Base-by-base conservation (phyloP, 805 yeast species). In the Wickerhamomyces bovis region DNA sequence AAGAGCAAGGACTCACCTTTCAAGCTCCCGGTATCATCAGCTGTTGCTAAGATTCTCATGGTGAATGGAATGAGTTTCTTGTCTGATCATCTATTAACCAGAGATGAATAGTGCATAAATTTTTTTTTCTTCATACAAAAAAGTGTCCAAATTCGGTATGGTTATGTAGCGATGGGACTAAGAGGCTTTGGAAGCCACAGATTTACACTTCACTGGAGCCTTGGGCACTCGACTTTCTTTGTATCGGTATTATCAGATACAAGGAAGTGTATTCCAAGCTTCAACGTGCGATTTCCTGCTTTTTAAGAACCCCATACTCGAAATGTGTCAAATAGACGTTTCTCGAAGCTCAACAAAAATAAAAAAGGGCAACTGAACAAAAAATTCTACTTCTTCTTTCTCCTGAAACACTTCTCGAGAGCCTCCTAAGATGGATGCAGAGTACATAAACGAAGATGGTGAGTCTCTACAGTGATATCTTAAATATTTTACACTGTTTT, bases 1-100 rank as follows among this genome's bases (percentile, higher is more conserved):
- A 23, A 23, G 25, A 23, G 25, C 25, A 23, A 23, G 25, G 25
- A 43, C 58, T 18, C 49, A 57, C 63, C 58, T 53, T 83, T 84
- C 45, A 83, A 53, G 6, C 77, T 71, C 1, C 90, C 89, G 2
- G 78, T 74, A 55, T 85, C 90, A 50, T 78, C 85, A 16, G 86
- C 76, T 38, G 88, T 71, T 3, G 73, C 81, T 40, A 85, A 55
- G 13, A 84, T 60, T 63, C 76, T 82, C 92, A 85, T 83, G 11
- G 31, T 28, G 10, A 11, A 13, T 28, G 8, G n/a, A 10, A 9
- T 28, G 4, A 13, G 31, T 28, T 13, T 28, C n/a, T 13, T 28
- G 9, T 25, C 13, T 25, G 11, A 13, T 25, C 31, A n/a, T n/a
- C n/a, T n/a, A n/a, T n/a, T n/a, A n/a, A n/a, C 31, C 3, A 3